Evolutionary conservation across 1,139 yeast species (phyloP), one percentile per base, ranked within the genome.

Genomic region (Yamadazyma kanchanaburiensis): DNA sequence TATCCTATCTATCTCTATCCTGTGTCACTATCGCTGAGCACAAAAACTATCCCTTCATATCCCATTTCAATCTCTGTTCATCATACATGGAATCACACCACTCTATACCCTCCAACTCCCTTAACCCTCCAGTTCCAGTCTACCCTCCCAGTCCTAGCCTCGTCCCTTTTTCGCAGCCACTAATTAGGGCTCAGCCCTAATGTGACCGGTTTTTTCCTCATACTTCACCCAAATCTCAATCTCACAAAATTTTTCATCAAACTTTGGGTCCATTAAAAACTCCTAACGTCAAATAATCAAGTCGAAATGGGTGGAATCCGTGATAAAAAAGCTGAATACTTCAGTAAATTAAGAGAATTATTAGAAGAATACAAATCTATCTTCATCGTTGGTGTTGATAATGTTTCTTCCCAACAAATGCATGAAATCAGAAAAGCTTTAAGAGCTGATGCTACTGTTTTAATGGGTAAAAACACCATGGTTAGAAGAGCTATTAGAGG

Each of bases 391-490:
- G 97, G 97, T 74, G 96, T 91, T 57, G 98, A 91, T 79, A 91
- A 91, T 80, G 98, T 91, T 64, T 87, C 97, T 53, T 91, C 98
- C 57, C 98, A 91, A 79, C 98, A 91, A 70, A 89, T 91, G 96
- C 98, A 91, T 78, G 95, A 91, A 80, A 81, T 88, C 76, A 89
- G 99, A 83, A 88, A 84, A 80, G 73, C 87, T 49, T 82, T 94
- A 60, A 88, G 99, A 77, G 87, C 88, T 50, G 83, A 80, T 40
- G 98, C 91, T 59, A 91, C 84, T 52, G 89, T 94, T 51, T 77
- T 91, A 64, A 91, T 94, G 97, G 99, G 99, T 80, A 91, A 91
- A 86, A 91, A 91, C 96, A 94, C 99, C 80, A 89, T 94, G 97
- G 96, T 94, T 54, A 88, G 99, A 80, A 89, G 98, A 79, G 99